Conservation (phyloP, 2,329 filamentous ascomycete species). For the Monilinia fructicola region DNA sequence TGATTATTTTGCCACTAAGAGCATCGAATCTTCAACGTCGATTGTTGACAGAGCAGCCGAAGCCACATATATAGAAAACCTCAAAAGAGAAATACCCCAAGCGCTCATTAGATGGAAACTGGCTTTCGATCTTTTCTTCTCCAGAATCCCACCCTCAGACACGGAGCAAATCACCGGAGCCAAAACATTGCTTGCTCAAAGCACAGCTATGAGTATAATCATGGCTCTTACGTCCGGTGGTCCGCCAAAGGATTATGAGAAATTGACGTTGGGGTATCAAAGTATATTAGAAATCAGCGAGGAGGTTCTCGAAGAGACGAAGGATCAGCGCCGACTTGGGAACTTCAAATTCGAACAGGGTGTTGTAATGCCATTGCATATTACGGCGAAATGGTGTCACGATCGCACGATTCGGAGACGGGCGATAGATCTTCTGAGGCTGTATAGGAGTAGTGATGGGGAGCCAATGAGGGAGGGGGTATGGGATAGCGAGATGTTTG, state of each 20-base stretch:
- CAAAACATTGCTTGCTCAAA: background rate
- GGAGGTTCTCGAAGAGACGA: background rate
- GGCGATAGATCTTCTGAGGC: conserved; percentile 9
- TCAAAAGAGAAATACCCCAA: conserved; percentile 1
- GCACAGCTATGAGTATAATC: conserved; percentile 6
- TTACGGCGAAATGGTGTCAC: conserved; percentile 10
- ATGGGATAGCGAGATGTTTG: conserved; percentile 15
- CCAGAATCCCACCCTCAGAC: background rate
- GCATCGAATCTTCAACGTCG: background rate
- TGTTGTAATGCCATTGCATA: conserved; percentile 16
- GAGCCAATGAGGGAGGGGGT: conserved; percentile 18
- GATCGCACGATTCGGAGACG: background rate
- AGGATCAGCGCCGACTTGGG: conserved; percentile 10
- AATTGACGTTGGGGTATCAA: background rate
- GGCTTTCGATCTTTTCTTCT: background rate
- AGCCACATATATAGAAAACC: background rate
- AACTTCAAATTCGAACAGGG: conserved; percentile 17
- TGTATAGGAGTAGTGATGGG: conserved; percentile 8
- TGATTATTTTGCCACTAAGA: background rate
- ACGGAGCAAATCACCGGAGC: background rate
- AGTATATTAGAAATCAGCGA: background rate
- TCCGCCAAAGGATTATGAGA: background rate
- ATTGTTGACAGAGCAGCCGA: background rate
- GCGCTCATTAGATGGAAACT: conserved; percentile 1
- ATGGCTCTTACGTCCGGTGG: background rate